Evolutionary conservation across 768 basidiomycete genomes (phyloP).

Genomic region (Polyporus arcularius): DNA sequence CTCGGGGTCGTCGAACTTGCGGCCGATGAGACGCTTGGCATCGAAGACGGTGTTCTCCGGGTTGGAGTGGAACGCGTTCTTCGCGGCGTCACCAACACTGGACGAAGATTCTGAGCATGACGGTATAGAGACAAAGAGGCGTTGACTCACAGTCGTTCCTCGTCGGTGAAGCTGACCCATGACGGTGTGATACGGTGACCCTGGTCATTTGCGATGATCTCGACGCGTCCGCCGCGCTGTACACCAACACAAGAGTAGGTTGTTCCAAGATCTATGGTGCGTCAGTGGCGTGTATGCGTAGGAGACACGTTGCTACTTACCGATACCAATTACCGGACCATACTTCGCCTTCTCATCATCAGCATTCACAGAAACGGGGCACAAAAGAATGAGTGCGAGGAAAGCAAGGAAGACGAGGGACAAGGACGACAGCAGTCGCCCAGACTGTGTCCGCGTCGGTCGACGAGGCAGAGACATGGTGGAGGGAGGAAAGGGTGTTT

Average conservation of each 20-base stretch:
- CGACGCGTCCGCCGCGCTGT: slow-evolving; percentile 48
- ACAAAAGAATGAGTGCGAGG: slow-evolving; percentile 72
- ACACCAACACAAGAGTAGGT: slow-evolving; percentile 89
- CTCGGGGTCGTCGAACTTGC: slow-evolving; percentile 79
- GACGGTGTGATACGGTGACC: slow-evolving; percentile 67
- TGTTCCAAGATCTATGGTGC: slow-evolving; percentile 78
- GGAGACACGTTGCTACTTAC: slow-evolving; percentile 41
- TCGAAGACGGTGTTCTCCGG: slow-evolving; percentile 95
- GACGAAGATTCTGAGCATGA: slow-evolving; percentile 1
- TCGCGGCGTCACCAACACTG: slow-evolving; percentile 90
- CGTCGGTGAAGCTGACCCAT: slow-evolving; percentile 61
- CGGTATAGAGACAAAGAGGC: fast-evolving
- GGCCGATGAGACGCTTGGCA: slow-evolving; percentile 94
- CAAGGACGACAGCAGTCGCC: slow-evolving; percentile 56
- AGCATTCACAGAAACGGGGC: slow-evolving; percentile 62
- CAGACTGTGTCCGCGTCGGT: slow-evolving; percentile 61
- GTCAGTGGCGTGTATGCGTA: slow-evolving; percentile 15
- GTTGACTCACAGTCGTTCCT: slow-evolving; percentile 49
- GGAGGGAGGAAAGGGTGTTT: slow-evolving; percentile 14
- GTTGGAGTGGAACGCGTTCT: slow-evolving; percentile 93
- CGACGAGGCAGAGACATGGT: slow-evolving; percentile 35
- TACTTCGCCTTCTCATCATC: slow-evolving; percentile 70
- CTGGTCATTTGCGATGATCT: slow-evolving; percentile 50
- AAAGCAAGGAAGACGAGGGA: slow-evolving; percentile 50
- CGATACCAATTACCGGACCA: slow-evolving; percentile 93